A percentile compares a stretch with the other conserved stretches of the same genome.
These are phyloP conservation scores for Lathyrus tuberosus DNA, from an alignment of 306 rosid genomes.

Conservation along the genomic window DNA sequence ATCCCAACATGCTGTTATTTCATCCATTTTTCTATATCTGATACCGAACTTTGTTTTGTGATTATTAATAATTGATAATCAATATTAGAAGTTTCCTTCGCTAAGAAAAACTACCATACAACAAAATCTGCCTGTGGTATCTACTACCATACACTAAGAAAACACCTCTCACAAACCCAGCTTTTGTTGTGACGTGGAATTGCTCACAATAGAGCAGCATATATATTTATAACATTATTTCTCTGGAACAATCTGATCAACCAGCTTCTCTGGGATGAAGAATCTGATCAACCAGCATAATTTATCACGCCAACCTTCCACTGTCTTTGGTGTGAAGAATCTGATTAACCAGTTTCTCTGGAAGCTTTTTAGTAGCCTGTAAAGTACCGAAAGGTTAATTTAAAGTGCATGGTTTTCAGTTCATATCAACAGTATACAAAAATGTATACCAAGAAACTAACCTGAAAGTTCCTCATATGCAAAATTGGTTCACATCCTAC, in stretches of 20 bases:
- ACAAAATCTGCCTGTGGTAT: conserved; percentile 23
- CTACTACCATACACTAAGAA: conserved; percentile 1
- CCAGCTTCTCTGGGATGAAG: conserved; percentile 10
- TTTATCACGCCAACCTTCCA: conserved; percentile 26
- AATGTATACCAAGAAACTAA: conserved; percentile 40
- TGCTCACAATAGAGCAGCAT: conserved; percentile 29
- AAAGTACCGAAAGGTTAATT: conserved; percentile 20
- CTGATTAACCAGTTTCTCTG: conserved; percentile 78
- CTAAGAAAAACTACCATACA: conserved; percentile 23
- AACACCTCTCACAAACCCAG: conserved; percentile 26
- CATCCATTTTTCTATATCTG: conserved; percentile 34
- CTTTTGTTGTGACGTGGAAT: conserved; percentile 28
- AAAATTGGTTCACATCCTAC: conserved; percentile 96
- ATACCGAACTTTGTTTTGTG: conserved; percentile 27
- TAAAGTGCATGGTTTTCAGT: not conserved
- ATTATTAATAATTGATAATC: not conserved
- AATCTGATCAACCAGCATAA: conserved; percentile 18
- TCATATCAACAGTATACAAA: not conserved
- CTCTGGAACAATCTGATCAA: conserved; percentile 16
- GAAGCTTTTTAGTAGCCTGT: conserved; percentile 81
- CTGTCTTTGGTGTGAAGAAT: conserved; percentile 49
- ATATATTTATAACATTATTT: conserved; percentile 27
- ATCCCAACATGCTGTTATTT: too few species aligned
- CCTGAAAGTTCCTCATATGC: conserved; percentile 99
- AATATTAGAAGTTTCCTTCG: conserved; percentile 11